A percentile compares a stretch with the other conserved stretches of the same genome.
Evolutionary conservation across 1,139 yeast species (phyloP).

Genomic region (Magnusiomyces paraingens): DNA sequence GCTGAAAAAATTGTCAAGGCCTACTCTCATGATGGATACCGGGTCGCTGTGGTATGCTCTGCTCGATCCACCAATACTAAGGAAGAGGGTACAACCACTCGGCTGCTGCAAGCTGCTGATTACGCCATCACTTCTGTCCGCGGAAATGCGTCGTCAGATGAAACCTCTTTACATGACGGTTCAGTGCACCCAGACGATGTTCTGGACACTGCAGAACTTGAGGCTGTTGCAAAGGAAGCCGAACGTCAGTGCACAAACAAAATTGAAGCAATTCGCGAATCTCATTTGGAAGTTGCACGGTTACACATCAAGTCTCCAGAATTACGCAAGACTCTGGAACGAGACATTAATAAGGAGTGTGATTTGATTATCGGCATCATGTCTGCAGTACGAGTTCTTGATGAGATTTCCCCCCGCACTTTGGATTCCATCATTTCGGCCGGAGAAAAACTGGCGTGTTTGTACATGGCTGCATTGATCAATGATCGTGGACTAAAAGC

Average conservation of each 20-base stretch:
- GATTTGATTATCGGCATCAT: slow-evolving; percentile 60
- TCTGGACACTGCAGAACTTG: slow-evolving; percentile 42
- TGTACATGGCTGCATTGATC: slow-evolving; percentile 79
- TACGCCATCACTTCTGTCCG: slow-evolving; percentile 24
- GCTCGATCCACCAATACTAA: slow-evolving; percentile 90
- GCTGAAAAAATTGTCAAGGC: slow-evolving; percentile 75
- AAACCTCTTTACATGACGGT: no score
- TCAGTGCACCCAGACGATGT: slow-evolving; percentile 24
- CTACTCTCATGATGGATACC: slow-evolving; percentile 45
- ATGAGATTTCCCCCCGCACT: slow-evolving; percentile 86
- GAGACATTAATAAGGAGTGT: slow-evolving; percentile 59
- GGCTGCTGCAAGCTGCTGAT: slow-evolving; percentile 71
- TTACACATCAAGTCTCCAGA: slow-evolving; percentile 41
- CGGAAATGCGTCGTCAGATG: no score
- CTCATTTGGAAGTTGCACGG: slow-evolving; percentile 73
- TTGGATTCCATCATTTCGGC: slow-evolving; percentile 85
- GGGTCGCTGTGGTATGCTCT: slow-evolving; percentile 94
- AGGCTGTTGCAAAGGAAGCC: background rate
- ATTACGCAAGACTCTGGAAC: slow-evolving; percentile 45
- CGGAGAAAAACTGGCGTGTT: slow-evolving; percentile 88
- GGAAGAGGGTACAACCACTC: slow-evolving; percentile 89
- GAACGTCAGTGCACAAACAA: background rate
- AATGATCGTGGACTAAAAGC: slow-evolving; percentile 75
- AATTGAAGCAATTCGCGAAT: slow-evolving; percentile 61
- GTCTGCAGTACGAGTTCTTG: slow-evolving; percentile 83